phyloP scores from a whole-genome alignment of 371 early-diverging fungal species.

The Mucor plumbeus region DNA sequence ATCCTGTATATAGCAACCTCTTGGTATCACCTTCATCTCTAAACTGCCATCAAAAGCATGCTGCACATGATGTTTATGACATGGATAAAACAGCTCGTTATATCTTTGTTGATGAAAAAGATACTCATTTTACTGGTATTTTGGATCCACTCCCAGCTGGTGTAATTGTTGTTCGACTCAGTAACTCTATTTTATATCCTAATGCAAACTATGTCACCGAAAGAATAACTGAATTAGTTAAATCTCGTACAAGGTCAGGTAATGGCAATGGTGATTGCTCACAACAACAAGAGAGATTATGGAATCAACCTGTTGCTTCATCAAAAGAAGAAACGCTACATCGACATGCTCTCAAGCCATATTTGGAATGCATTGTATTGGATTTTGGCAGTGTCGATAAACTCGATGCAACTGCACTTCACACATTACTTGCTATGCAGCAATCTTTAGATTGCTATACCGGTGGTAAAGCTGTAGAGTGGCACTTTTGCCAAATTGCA shows the following conservation, averaged over 20 bases:
- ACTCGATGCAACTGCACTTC: conserved; percentile 81
- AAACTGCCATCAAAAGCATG: background rate
- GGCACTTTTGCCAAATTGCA: conserved; percentile 38
- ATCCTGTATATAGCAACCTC: conserved; percentile 8
- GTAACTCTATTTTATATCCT: conserved; percentile 26
- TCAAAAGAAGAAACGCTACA: conserved; percentile 44
- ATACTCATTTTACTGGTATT: conserved; percentile 5
- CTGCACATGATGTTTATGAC: background rate
- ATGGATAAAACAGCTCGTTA: conserved; percentile 12
- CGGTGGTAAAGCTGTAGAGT: conserved; percentile 31
- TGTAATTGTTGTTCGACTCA: conserved; percentile 18
- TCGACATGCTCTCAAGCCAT: conserved; percentile 40
- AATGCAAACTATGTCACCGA: conserved; percentile 26
- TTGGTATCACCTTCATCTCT: background rate
- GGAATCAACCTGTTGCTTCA: conserved; percentile 35
- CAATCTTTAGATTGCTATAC: conserved; percentile 47
- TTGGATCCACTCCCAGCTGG: conserved; percentile 17
- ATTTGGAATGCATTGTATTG: conserved; percentile 73
- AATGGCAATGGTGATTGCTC: conserved; percentile 30
- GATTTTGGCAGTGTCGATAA: conserved; percentile 78
- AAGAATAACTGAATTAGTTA: conserved; percentile 14
- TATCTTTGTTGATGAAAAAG: conserved; percentile 27
- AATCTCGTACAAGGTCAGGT: conserved; percentile 25
- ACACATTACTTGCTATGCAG: conserved; percentile 59
- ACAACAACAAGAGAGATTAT: conserved; percentile 39